A percentile compares a stretch with the other conserved stretches of the same genome.
These are phyloP conservation scores for Zarea fungicola DNA, from an alignment of 2,329 filamentous ascomycete genomes.

Conservation along the genomic window DNA sequence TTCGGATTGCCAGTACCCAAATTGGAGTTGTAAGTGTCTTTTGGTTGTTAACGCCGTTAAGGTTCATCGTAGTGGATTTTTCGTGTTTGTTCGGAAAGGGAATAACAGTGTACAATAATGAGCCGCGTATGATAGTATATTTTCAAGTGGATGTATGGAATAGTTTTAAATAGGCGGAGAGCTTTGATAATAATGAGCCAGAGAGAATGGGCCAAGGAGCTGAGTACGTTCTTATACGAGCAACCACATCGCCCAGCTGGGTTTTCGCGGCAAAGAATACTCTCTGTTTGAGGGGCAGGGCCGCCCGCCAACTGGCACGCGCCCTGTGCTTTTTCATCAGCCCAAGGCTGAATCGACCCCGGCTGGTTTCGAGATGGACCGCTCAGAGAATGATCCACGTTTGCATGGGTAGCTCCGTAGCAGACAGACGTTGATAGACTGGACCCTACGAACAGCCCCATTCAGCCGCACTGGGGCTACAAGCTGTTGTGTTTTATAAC, in stretches of 20 bases:
- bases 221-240: slow-evolving; percentile 3
- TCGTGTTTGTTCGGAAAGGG: neutral
- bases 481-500: too few relatives aligned
- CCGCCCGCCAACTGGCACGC: neutral
- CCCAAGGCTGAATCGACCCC: slow-evolving; percentile 10
- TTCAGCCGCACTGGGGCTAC: slow-evolving; percentile 11
- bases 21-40: slow-evolving; percentile 26
- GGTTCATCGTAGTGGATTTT: slow-evolving; percentile 22
- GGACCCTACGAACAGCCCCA: neutral
- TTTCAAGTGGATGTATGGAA: too few relatives aligned
- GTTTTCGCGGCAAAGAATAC: neutral
- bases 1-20: slow-evolving; percentile 39
- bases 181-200: neutral
- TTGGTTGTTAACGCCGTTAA: slow-evolving; percentile 22
- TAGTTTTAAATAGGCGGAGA: neutral
- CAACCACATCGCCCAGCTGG: neutral
- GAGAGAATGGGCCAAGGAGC: neutral
- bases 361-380: too few relatives aligned
- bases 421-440: too few relatives aligned
- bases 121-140: too few relatives aligned
- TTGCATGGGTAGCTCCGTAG: too few relatives aligned
- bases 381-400: slow-evolving; percentile 8
- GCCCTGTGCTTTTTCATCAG: slow-evolving; percentile 6
- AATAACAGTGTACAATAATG: neutral
- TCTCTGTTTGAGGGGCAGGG: slow-evolving; percentile 1